Conservation (phyloP, 1,139 yeast genomes). For the Candida tetrigidarum region DNA sequence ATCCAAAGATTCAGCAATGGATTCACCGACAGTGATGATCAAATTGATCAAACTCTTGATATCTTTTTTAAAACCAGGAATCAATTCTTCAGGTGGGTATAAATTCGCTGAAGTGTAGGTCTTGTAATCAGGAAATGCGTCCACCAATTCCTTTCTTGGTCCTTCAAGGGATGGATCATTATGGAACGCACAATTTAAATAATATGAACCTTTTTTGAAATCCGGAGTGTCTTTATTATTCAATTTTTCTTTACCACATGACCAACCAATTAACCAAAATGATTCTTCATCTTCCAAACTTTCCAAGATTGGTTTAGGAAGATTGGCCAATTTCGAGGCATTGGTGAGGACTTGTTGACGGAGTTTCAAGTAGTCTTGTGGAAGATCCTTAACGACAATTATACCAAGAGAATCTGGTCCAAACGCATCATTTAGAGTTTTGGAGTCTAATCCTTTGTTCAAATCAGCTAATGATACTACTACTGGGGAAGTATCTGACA, state of each 20-base stretch:
- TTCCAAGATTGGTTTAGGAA: slow-evolving; percentile 37
- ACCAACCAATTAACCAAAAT: slow-evolving; percentile 65
- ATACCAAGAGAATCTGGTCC: slow-evolving; percentile 64
- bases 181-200: slow-evolving; percentile 63
- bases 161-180: slow-evolving; percentile 48
- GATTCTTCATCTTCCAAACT: slow-evolving; percentile 51
- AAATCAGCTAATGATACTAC: slow-evolving; percentile 40
- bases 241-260: slow-evolving; percentile 62
- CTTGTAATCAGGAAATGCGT: slow-evolving; percentile 35
- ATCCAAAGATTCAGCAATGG: slow-evolving; percentile 61
- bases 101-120: slow-evolving; percentile 54
- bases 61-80: slow-evolving; percentile 36
- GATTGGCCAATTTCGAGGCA: slow-evolving; percentile 50
- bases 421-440: slow-evolving; percentile 48
- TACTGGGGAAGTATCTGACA: slow-evolving; percentile 23
- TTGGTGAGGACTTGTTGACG: slow-evolving; percentile 48
- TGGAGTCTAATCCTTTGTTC: slow-evolving; percentile 33
- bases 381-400: slow-evolving; percentile 48
- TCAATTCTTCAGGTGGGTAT: slow-evolving; percentile 48
- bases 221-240: slow-evolving; percentile 47
- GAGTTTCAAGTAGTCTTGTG: slow-evolving; percentile 39
- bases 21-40: slow-evolving; percentile 54
- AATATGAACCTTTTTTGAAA: slow-evolving; percentile 59
- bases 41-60: slow-evolving; percentile 45
- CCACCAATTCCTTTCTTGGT: slow-evolving; percentile 37